phyloP scores from a whole-genome alignment of 2,329 filamentous ascomycete species.

The Verticillium klebahnii region DNA sequence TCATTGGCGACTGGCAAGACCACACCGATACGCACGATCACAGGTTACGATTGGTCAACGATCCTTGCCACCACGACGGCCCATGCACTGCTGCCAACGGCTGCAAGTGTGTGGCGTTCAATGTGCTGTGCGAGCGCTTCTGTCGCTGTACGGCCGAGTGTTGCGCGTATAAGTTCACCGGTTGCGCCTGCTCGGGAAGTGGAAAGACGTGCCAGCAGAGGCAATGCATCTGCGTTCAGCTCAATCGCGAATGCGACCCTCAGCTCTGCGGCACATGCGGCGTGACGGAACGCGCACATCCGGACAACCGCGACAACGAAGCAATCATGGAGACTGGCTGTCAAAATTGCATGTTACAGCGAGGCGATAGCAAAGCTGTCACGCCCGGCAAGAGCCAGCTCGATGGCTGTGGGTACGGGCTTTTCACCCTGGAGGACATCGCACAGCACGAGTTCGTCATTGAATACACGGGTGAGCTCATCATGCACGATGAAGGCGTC shows the following conservation, averaged over 20 bases:
- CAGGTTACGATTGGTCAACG: slow-evolving; percentile 51
- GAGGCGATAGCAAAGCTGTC: slow-evolving; percentile 59
- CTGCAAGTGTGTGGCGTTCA: slow-evolving; percentile 59
- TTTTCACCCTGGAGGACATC: slow-evolving; percentile 68
- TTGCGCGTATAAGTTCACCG: slow-evolving; percentile 61
- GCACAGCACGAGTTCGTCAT: slow-evolving; percentile 68
- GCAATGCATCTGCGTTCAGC: slow-evolving; percentile 65
- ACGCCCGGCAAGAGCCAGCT: slow-evolving; percentile 67
- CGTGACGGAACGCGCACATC: slow-evolving; percentile 63
- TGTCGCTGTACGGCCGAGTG: slow-evolving; percentile 58
- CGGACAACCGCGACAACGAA: slow-evolving; percentile 58
- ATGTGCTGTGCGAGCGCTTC: slow-evolving; percentile 67
- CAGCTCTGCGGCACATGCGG: slow-evolving; percentile 70
- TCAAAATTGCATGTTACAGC: slow-evolving; percentile 68
- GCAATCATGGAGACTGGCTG: slow-evolving; percentile 55
- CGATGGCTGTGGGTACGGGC: slow-evolving; percentile 64
- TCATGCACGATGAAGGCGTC: slow-evolving; percentile 65
- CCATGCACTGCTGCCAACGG: slow-evolving; percentile 52
- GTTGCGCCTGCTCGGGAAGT: slow-evolving; percentile 57
- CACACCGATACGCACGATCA: slow-evolving; percentile 51
- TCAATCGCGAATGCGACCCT: slow-evolving; percentile 78
- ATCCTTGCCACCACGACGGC: slow-evolving; percentile 66
- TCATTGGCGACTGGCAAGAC: slow-evolving; percentile 51
- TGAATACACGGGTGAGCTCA: slow-evolving; percentile 76
- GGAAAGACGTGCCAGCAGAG: slow-evolving; percentile 56